Base-by-base conservation (phyloP, 1,284 basidiomycete species). In the Naganishia sp. region DNA sequence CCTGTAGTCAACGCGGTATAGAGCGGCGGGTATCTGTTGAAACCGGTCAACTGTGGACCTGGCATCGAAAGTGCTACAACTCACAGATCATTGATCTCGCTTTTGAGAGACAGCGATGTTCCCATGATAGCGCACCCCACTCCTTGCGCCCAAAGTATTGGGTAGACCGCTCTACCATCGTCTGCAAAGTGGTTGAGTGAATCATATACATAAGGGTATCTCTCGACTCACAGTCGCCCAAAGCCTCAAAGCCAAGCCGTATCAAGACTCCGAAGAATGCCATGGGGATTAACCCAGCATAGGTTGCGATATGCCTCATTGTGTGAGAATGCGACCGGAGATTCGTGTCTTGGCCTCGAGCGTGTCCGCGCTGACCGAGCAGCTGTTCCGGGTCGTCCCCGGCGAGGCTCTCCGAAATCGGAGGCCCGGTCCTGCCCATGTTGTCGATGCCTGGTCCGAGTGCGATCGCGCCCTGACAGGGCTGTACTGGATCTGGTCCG, bases 51-150 rank as follows among this genome's bases (percentile, higher is more conserved):
- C n/a, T 21, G 46, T 23, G 46, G 6, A 41, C 28, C 13, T 11
- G 18, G 6, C 3, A 35, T 39, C 43, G 18, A 10, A 9, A 51
- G 39, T 7, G 47, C 6, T n/a, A 83, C n/a, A n/a, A n/a, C 89
- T 77, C 75, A 94, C 93, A 88, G 88, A 73, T 82, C 80, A 51
- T 85, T 85, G 3, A 95, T 82, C 13, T 88, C 84, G 53, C 86
- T 84, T 77, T 89, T 92, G 70, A 88, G 76, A 5, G 83, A 85
- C 17, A 91, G 73, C 3, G 84, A 84, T 67, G 91, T 80, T 1
- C 94, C 94, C 93, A 99, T 98, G 55, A 96, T 81, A 51, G 94
- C 83, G 77, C 95, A 98, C 2, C 96, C 96, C 0, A 89, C 81
- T 0, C 87, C 88, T 77, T 99, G 95, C 0, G 87, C 85, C 84